Conservation (phyloP, 1,284 basidiomycete species). For the Sporisorium reilianum region DNA sequence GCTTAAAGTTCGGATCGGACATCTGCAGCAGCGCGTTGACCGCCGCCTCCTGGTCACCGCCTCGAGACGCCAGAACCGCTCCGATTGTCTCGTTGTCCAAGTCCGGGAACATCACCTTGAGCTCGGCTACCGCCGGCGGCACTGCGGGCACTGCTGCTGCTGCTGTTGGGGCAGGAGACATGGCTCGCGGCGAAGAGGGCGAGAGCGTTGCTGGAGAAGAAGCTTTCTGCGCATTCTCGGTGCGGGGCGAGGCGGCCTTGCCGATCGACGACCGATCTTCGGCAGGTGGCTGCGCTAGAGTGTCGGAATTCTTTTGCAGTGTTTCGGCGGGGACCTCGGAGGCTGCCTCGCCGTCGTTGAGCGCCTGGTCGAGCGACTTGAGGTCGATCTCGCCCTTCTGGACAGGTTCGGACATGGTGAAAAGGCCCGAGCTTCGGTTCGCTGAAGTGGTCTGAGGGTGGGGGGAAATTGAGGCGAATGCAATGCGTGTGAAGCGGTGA, state of each 20-base stretch:
- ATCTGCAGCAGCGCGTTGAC: conserved; percentile 60
- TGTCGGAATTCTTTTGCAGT: conserved; percentile 34
- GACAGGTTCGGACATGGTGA: conserved; percentile 44
- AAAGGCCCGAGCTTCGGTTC: no score
- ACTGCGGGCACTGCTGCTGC: conserved; percentile 1
- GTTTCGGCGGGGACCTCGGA: conserved; percentile 30
- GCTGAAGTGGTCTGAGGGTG: no score
- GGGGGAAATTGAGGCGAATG: no score
- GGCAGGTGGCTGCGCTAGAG: conserved; percentile 37
- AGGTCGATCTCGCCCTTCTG: conserved; percentile 50
- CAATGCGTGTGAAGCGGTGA: not conserved
- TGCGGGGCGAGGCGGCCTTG: conserved; percentile 5
- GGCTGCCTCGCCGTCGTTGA: conserved; percentile 39
- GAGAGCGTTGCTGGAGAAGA: conserved; percentile 49
- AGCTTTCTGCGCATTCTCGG: conserved; percentile 20
- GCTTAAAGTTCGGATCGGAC: conserved; percentile 59
- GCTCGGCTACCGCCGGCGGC: conserved; percentile 43
- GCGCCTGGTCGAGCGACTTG: conserved; percentile 39
- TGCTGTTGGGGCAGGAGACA: conserved; percentile 21
- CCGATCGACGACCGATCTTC: conserved; percentile 24
- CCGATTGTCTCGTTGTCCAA: conserved; percentile 57
- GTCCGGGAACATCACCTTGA: conserved; percentile 61
- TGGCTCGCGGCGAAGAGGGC: conserved; percentile 43
- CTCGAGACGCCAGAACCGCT: conserved; percentile 53
- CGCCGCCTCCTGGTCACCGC: conserved; percentile 55